A percentile compares a stretch with the other conserved stretches of the same genome.
Conservation (phyloP, 495 filamentous ascomycete species). For the Schizothecium vesticola region DNA sequence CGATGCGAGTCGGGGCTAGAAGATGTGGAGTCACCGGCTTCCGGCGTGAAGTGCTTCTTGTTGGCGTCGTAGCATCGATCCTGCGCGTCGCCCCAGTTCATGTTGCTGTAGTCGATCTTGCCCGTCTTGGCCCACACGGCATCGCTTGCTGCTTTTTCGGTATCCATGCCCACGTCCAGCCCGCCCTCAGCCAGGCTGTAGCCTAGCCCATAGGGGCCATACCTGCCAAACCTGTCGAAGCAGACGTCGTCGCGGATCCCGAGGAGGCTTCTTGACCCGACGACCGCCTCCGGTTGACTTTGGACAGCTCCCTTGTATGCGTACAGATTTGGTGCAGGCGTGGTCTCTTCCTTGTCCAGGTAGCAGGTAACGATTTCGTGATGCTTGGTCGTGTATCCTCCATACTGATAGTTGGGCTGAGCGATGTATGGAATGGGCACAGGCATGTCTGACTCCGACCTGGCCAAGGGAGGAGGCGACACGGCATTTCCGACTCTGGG, state of each 20-base stretch:
- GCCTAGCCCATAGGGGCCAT: constrained; percentile 86
- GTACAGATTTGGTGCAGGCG: constrained; percentile 60
- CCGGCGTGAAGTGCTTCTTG: constrained; percentile 52
- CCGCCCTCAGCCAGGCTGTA: constrained; percentile 74
- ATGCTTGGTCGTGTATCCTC: constrained; percentile 53
- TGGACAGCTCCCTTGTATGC: constrained; percentile 67
- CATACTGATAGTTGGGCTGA: constrained; percentile 61
- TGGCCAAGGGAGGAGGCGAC: constrained; percentile 24
- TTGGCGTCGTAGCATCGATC: constrained; percentile 63
- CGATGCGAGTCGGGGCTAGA: constrained; percentile 21
- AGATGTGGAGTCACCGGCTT: background rate
- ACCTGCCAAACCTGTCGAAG: constrained; percentile 86
- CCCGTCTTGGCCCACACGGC: constrained; percentile 62
- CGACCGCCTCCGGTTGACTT: constrained; percentile 73
- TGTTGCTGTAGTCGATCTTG: constrained; percentile 66
- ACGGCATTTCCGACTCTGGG: constrained; percentile 44
- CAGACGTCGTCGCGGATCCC: constrained; percentile 80
- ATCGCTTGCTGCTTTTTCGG: constrained; percentile 65
- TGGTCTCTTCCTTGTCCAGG: constrained; percentile 55
- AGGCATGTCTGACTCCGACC: constrained; percentile 35
- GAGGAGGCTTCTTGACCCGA: constrained; percentile 74
- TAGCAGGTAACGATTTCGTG: constrained; percentile 68
- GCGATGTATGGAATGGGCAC: constrained; percentile 60
- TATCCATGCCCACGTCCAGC: constrained; percentile 67
- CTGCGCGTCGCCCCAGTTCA: constrained; percentile 76